Base-by-base conservation (phyloP, 2,329 filamentous ascomycete species). In the Monosporascus ibericus region DNA sequence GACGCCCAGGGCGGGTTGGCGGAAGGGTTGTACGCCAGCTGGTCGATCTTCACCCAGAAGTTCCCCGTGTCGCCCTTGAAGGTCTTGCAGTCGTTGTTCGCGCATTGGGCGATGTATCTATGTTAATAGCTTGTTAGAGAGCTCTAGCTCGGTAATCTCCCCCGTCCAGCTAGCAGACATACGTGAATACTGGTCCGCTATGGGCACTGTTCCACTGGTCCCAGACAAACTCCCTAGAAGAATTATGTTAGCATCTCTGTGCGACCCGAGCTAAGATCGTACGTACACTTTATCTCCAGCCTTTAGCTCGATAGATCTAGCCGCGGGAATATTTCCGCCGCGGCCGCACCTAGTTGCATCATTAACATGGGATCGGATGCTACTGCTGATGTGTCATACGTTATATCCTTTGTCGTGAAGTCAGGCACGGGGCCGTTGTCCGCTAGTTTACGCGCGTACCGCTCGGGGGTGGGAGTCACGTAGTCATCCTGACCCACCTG, bases 21-120 rank as follows among this genome's bases (percentile, higher is more conserved):
- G 3, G 56, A 51, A 7, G 64, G 55, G 46, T 65, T 66, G 58
- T 69, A 70, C 3, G 58, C 61, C 38, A 68, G 61, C 46, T 70
- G 66, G 11, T 70, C 66, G 44, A 71, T 70, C 57, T 71, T 71
- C 52, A 70, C 66, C 69, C 69, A 71, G 11, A 67, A 61, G 7
- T 59, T 60, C 46, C 66, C 67, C 1, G 60, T 61, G 54, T 66
- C 61, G 25, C 67, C 67, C 50, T 65, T 67, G 62, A 69, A 69
- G 36, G 53, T 59, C 7, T 56, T 55, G 55, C 67, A 69, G 51
- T 62, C 53, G 53, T 64, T 57, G 15, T 58, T 56, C 22, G 64
- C 56, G 54, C 68, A 71, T 37, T 64, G 59, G n/a, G 68, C 69
- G 49, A 71, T 61, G 50, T 71, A 71, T 17, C 60, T 62, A 27